Conservation (phyloP, 1,139 yeast species). For the Insectozyma bohioensis region DNA sequence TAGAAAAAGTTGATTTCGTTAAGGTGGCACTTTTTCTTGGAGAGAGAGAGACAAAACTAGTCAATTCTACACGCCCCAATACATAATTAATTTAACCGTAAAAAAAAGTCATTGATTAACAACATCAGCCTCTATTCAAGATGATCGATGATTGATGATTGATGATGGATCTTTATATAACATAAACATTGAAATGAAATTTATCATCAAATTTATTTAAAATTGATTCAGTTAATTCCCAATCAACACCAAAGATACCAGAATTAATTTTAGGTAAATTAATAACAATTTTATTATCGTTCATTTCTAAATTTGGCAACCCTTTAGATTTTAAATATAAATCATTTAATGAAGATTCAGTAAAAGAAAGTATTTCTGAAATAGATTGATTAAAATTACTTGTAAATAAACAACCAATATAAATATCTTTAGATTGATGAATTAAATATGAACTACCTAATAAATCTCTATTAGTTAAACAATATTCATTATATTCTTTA, state of each 20-base stretch:
- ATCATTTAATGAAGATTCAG: conserved; percentile 48
- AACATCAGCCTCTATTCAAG: no score
- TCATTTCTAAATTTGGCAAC: conserved; percentile 8
- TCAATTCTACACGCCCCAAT: conserved; percentile 4
- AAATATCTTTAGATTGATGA: conserved; percentile 31
- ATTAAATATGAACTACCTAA: conserved; percentile 58
- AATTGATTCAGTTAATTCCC: conserved; percentile 63
- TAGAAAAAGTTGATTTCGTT: no score
- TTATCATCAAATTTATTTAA: conserved; percentile 27
- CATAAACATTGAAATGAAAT: conserved; percentile 45
- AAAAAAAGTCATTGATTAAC: no score
- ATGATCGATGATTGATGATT: background rate
- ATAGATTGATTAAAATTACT: conserved; percentile 42
- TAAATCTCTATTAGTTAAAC: conserved; percentile 35
- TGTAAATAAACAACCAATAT: conserved; percentile 65
- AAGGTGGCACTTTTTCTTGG: conserved; percentile 3
- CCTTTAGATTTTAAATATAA: conserved; percentile 26
- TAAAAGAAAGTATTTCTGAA: conserved; percentile 45
- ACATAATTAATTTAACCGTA: background rate
- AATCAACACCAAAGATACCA: conserved; percentile 77
- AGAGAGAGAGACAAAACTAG: no score
- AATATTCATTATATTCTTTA: conserved; percentile 45
- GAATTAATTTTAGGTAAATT: conserved; percentile 79
- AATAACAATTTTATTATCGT: conserved; percentile 25
- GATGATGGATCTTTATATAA: conserved; percentile 9